Conservation (phyloP, 2,329 filamentous ascomycete genomes). For the Botrytis tulipae region DNA sequence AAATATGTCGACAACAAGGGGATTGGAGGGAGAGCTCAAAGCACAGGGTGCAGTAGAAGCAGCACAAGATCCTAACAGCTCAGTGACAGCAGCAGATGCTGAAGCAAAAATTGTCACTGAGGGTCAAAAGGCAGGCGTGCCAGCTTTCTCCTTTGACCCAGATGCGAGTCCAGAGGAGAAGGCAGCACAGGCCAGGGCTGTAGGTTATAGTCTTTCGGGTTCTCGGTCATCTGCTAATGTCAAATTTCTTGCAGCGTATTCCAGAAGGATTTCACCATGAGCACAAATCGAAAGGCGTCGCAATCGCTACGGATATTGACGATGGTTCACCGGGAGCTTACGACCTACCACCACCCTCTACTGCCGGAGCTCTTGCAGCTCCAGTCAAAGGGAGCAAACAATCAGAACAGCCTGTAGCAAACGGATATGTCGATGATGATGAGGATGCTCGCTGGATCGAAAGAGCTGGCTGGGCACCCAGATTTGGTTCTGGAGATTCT, state of each 20-base stretch:
- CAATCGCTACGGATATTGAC: conserved; percentile 76
- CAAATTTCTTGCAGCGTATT: conserved; percentile 50
- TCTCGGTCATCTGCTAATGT: conserved; percentile 16
- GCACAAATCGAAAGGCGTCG: conserved; percentile 61
- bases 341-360: conserved; percentile 73
- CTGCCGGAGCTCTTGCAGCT: conserved; percentile 62
- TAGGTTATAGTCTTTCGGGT: conserved; percentile 47
- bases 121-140: conserved; percentile 73
- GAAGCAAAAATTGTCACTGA: conserved; percentile 73
- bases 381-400: conserved; percentile 47
- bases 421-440: conserved; percentile 47
- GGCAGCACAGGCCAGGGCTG: conserved; percentile 71
- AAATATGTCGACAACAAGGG: conserved; percentile 36
- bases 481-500: conserved; percentile 68
- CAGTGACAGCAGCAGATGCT: conserved; percentile 66
- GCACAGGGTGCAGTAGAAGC: conserved; percentile 77
- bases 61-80: conserved; percentile 67
- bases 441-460: conserved; percentile 51
- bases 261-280: conserved; percentile 63
- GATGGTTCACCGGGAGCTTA: conserved; percentile 67
- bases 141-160: conserved; percentile 84
- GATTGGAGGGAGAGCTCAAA: conserved; percentile 63
- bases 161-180: conserved; percentile 82
- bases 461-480: conserved; percentile 82
- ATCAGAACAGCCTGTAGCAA: conserved; percentile 47